Conservation (phyloP, 1,139 yeast genomes). For the Blastobotrys petasosporus region DNA sequence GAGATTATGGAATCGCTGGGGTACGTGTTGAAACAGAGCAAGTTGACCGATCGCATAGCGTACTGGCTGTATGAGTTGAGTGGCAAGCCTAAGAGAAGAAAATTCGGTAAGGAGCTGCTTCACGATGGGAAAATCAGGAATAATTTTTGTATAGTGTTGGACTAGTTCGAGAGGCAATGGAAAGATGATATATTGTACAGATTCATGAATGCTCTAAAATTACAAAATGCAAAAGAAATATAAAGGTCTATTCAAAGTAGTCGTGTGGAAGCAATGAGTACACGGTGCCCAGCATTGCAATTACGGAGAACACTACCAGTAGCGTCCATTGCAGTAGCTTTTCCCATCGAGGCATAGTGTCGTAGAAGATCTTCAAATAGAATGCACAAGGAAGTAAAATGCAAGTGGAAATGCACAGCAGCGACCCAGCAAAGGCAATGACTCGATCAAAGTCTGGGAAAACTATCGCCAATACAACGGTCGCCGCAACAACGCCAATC, state of each 20-base stretch:
- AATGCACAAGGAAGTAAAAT: constrained; percentile 70
- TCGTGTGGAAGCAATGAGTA: constrained; percentile 26
- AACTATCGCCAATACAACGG: constrained; percentile 49
- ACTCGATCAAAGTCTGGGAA: constrained; percentile 77
- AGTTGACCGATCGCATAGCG: constrained; percentile 68
- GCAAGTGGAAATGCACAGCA: constrained; percentile 76
- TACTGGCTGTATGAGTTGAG: constrained; percentile 51
- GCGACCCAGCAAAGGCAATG: constrained; percentile 77
- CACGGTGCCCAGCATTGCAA: constrained; percentile 33
- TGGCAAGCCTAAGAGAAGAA: constrained; percentile 6
- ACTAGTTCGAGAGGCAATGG: not conserved
- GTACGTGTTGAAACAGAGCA: constrained; percentile 42
- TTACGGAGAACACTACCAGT: constrained; percentile 30
- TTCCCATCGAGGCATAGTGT: constrained; percentile 41
- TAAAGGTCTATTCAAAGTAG: not conserved
- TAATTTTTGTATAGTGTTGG: constrained; percentile 16
- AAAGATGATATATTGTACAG: not conserved
- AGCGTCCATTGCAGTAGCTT: constrained; percentile 41
- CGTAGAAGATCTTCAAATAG: constrained; percentile 52
- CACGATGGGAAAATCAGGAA: constrained; percentile 27
- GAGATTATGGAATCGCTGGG: constrained; percentile 56
- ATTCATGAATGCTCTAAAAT: not conserved
- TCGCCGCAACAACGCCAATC: constrained; percentile 37
- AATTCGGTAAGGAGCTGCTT: constrained; percentile 22
- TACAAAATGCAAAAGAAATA: not conserved